Base-by-base conservation (phyloP, 2,329 filamentous ascomycete species). In the Boeremia lycopersici region DNA sequence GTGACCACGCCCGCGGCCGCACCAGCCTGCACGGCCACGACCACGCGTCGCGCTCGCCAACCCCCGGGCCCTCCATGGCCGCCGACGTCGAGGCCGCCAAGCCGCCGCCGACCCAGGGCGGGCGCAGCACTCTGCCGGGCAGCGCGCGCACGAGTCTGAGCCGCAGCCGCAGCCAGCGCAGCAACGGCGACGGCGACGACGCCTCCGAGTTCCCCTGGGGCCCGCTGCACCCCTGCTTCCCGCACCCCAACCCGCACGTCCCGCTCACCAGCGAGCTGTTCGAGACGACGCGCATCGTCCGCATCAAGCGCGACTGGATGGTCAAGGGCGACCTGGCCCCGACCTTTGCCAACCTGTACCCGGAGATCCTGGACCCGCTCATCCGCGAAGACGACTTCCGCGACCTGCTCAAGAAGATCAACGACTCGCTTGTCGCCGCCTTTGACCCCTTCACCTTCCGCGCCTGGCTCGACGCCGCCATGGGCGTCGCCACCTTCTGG, bases 341-440 rank as follows among this genome's bases (percentile, higher is more conserved):
- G 0, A 91, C 93, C 0, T 98, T 96, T 72, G 95, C 91, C 13
- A 97, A 98, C 67, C 81, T 97, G 2, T 99, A 99, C 68, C 95
- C 95, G 0, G 95, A 99, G 72, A 96, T 99, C 53, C 81, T 99
- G 7, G 93, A 97, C 62, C 91, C 92, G 0, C 86, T 93, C 29
- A 78, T 99, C 38, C 83, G 86, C 1, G 95, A 99, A 74, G 87
- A 88, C 55, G 91, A 96, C 65, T 99, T 99, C 70, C 86, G 95
- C 3, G 82, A 82, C 10, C 78, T 98, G 28, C 86, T 99, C 50
- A 86, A 92, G 55, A 89, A 87, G 67, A 82, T 98, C 48, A 99
- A 99, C 69, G 78, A 84, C 11, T 86, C 91, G 60, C 78, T 98
- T 13, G 78, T 89, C 34, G 83, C 83, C n/a, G 87, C 89, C 0